Evolutionary conservation across 305 asterid genomes (phyloP).

Genomic region (Solanum aculeatissimum): DNA sequence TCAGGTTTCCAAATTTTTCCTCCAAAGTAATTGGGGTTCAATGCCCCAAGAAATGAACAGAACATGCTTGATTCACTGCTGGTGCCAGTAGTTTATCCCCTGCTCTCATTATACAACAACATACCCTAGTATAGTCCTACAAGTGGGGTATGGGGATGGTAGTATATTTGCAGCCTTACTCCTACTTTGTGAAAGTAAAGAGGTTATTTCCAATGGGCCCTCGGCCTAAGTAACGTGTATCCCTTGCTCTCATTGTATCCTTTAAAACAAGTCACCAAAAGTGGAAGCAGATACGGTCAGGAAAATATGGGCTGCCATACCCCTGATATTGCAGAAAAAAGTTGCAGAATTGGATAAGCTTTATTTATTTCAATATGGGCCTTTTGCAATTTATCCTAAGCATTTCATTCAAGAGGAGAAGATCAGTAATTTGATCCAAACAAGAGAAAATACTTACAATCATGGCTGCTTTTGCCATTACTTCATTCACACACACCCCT

Average conservation of each 20-base stretch:
- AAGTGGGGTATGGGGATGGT: background rate
- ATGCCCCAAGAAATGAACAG: background rate
- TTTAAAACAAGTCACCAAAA: background rate
- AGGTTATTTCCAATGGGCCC: background rate
- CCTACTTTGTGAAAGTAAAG: background rate
- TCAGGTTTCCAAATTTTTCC: background rate
- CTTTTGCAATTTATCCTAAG: slow-evolving; percentile 11
- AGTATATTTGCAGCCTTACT: background rate
- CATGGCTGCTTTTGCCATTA: slow-evolving; percentile 47
- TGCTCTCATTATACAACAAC: background rate
- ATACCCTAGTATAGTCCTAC: background rate
- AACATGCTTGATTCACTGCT: background rate
- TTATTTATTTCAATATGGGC: slow-evolving; percentile 26
- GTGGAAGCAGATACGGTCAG: slow-evolving; percentile 1
- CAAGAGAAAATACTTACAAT: background rate
- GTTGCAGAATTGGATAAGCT: slow-evolving; percentile 29
- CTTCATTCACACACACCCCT: slow-evolving; percentile 30
- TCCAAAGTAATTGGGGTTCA: background rate
- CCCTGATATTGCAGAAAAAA: slow-evolving; percentile 11
- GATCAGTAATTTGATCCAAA: background rate
- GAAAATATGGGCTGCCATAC: slow-evolving; percentile 3
- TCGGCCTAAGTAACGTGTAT: background rate
- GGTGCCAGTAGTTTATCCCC: background rate
- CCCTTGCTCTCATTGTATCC: background rate
- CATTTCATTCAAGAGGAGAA: background rate